Evolutionary conservation across 768 basidiomycete genomes (phyloP).

Genomic region (Chalciporus chontae): DNA sequence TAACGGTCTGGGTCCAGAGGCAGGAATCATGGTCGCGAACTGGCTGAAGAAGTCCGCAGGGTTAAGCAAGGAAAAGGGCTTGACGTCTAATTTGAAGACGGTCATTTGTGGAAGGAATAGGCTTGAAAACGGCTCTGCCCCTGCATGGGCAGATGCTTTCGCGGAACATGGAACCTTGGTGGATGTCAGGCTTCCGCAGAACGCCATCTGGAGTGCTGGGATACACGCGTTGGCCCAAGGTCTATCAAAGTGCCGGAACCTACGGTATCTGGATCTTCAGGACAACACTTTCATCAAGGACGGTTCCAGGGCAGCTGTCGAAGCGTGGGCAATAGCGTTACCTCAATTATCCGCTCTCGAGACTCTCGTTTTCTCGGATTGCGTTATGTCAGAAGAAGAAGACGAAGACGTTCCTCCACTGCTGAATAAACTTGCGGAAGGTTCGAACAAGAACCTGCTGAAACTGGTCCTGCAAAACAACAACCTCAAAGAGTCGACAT

Average conservation of each 20-base stretch:
- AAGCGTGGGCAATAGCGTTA: slow-evolving; percentile 63
- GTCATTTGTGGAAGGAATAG: slow-evolving; percentile 95
- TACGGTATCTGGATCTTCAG: slow-evolving; percentile 85
- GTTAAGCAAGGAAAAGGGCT: slow-evolving; percentile 61
- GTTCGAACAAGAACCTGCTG: slow-evolving; percentile 72
- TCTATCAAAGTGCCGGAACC: slow-evolving; percentile 57
- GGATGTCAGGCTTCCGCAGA: slow-evolving; percentile 95
- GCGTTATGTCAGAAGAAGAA: slow-evolving; percentile 67
- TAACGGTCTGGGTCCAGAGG: slow-evolving; percentile 92
- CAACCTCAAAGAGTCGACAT: slow-evolving; percentile 72
- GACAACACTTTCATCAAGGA: slow-evolving; percentile 82
- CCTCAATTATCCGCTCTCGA: slow-evolving; percentile 66
- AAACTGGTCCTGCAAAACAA: slow-evolving; percentile 87
- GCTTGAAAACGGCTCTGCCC: slow-evolving; percentile 86
- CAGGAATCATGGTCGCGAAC: slow-evolving; percentile 79
- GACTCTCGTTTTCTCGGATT: slow-evolving; percentile 89
- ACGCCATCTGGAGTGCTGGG: slow-evolving; percentile 93
- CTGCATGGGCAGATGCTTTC: slow-evolving; percentile 84
- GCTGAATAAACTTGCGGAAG: slow-evolving; percentile 55
- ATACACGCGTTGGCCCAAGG: slow-evolving; percentile 77
- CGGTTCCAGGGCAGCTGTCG: slow-evolving; percentile 53
- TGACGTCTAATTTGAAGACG: slow-evolving; percentile 66
- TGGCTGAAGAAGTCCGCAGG: slow-evolving; percentile 78
- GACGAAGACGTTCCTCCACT: slow-evolving; percentile 76
- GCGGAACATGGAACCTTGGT: slow-evolving; percentile 74